Evolutionary conservation across 805 yeast species (phyloP).

Genomic region (Kazachstania psychrophila): DNA sequence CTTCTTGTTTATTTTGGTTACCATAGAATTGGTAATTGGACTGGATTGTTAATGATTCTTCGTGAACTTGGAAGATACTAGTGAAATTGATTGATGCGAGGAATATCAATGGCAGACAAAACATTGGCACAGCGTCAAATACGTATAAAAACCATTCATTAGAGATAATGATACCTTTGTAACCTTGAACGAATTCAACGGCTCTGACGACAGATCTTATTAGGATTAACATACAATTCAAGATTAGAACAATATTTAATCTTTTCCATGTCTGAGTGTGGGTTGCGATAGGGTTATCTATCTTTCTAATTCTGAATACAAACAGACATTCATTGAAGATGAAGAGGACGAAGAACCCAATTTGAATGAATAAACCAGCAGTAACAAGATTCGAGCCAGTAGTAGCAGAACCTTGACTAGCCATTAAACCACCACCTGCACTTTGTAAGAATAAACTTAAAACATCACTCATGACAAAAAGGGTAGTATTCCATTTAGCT

Average conservation of each 20-base stretch:
- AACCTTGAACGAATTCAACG: conserved; percentile 28
- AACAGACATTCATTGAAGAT: conserved; percentile 16
- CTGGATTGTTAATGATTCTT: conserved; percentile 12
- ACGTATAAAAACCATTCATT: conserved; percentile 26
- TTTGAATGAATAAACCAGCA: conserved; percentile 30
- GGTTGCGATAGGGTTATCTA: conserved; percentile 2
- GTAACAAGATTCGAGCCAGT: conserved; percentile 21
- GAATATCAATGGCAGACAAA: conserved; percentile 11
- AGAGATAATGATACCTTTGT: conserved; percentile 18
- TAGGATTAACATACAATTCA: conserved; percentile 17
- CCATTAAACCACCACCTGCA: conserved; percentile 27
- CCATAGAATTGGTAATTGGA: too few species aligned
- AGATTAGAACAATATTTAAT: conserved; percentile 11
- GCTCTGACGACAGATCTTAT: conserved; percentile 28
- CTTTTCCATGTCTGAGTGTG: conserved; percentile 10
- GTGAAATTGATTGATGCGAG: conserved; percentile 7
- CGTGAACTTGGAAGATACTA: conserved; percentile 12
- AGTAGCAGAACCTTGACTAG: conserved; percentile 1
- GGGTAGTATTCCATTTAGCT: conserved; percentile 17
- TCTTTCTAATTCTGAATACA: conserved; percentile 7
- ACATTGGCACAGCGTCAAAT: conserved; percentile 27
- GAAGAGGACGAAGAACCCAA: conserved; percentile 27
- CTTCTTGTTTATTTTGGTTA: too few species aligned
- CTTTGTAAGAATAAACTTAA: conserved; percentile 26
- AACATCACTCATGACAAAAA: conserved; percentile 30